Percentiles rank a stretch among this genome's conserved stretches.
Evolutionary conservation across 1,284 basidiomycete species (phyloP).

Genomic region (Leccinum angustisporum): DNA sequence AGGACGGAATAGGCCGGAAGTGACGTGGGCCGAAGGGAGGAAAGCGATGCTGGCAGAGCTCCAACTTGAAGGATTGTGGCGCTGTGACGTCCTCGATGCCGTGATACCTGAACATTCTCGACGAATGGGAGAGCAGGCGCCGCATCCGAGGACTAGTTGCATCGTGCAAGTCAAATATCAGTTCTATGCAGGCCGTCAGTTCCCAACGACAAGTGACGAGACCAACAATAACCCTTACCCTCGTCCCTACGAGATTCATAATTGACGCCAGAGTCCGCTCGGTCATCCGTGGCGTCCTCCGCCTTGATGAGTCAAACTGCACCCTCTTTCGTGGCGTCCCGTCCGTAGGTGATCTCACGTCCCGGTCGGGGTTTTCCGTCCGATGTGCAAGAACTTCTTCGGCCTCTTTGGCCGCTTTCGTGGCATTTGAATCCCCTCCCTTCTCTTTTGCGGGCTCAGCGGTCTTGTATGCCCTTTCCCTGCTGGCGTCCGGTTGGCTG

Average conservation of each 20-base stretch:
- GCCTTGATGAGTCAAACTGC: constrained; percentile 66
- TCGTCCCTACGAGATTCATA: constrained; percentile 33
- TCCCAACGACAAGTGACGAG: constrained; percentile 1
- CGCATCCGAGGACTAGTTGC: constrained; percentile 35
- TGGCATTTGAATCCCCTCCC: background rate
- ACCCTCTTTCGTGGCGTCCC: constrained; percentile 56
- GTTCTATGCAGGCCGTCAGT: constrained; percentile 41
- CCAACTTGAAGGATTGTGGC: too few relatives aligned
- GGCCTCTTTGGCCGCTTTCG: constrained; percentile 5
- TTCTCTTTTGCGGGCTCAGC: constrained; percentile 14
- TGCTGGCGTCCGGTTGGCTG: constrained; percentile 17
- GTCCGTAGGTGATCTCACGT: constrained; percentile 19
- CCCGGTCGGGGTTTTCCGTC: constrained; percentile 16
- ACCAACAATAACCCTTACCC: constrained; percentile 33
- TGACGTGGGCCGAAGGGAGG: too few relatives aligned
- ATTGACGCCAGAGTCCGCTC: constrained; percentile 33
- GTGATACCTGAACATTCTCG: too few relatives aligned
- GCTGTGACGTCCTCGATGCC: too few relatives aligned
- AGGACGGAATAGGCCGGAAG: too few relatives aligned
- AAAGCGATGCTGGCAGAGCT: too few relatives aligned
- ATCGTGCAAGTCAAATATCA: constrained; percentile 68
- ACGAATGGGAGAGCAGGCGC: constrained; percentile 18
- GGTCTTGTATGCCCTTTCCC: constrained; percentile 18
- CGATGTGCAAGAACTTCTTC: constrained; percentile 11
- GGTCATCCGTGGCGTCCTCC: constrained; percentile 48